Evolutionary conservation across 495 filamentous ascomycete genomes (phyloP).

Genomic region (Penicillium subrubescens): DNA sequence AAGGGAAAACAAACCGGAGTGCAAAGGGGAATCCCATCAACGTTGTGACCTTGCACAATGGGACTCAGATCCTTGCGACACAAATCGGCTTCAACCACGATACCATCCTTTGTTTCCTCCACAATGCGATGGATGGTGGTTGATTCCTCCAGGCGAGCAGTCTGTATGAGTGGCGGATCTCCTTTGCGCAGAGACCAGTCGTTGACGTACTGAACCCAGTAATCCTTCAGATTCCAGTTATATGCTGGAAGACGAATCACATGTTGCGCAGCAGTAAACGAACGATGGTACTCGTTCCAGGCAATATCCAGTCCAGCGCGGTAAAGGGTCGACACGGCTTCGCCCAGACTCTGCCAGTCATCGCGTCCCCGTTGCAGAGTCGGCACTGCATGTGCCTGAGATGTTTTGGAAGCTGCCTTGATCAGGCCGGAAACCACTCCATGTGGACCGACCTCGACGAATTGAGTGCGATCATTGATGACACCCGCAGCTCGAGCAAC

Average conservation of each 20-base stretch:
- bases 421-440: slow-evolving; percentile 33
- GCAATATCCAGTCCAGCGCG: slow-evolving; percentile 53
- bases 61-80: not conserved
- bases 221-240: slow-evolving; percentile 38
- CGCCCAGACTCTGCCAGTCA: not conserved
- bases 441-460: slow-evolving; percentile 44
- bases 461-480: slow-evolving; percentile 26
- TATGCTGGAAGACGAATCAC: slow-evolving; percentile 67
- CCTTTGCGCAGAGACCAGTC: slow-evolving; percentile 25
- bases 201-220: slow-evolving; percentile 42
- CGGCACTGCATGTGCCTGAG: not conserved
- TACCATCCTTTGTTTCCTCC: not conserved
- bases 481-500: slow-evolving; percentile 7
- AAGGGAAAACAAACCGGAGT: not conserved
- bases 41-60: not conserved
- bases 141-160: not conserved
- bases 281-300: slow-evolving; percentile 69
- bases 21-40: not conserved
- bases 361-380: not conserved
- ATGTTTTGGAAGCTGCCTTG: slow-evolving; percentile 32
- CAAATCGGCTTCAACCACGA: slow-evolving; percentile 23
- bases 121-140: not conserved
- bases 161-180: not conserved
- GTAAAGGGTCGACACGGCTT: slow-evolving; percentile 31
- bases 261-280: slow-evolving; percentile 51